phyloP scores from a whole-genome alignment of 2,329 filamentous ascomycete genomes.

The Fusarium buxicola region DNA sequence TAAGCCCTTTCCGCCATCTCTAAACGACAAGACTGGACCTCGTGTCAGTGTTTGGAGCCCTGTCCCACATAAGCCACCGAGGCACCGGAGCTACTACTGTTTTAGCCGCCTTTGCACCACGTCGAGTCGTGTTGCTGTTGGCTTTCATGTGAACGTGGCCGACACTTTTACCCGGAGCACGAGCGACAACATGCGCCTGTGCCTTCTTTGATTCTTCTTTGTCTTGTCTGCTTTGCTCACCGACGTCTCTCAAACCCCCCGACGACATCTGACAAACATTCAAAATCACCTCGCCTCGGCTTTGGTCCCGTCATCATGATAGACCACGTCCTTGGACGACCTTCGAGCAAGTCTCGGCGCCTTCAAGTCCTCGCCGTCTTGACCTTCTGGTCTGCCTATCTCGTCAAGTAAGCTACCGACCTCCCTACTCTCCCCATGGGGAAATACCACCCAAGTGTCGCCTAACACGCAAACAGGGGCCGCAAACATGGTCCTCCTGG shows the following conservation, averaged over 20 bases:
- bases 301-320: conserved; percentile 57
- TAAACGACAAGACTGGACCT: neutral
- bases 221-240: conserved; percentile 17
- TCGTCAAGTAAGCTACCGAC: conserved; percentile 70
- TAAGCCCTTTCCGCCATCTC: conserved; percentile 2
- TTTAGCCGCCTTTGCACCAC: neutral
- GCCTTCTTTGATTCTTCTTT: conserved; percentile 23
- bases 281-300: neutral
- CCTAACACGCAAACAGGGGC: conserved; percentile 67
- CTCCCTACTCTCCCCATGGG: neutral
- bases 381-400: conserved; percentile 89
- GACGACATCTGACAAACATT: conserved; percentile 2
- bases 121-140: conserved; percentile 19
- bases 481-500: conserved; percentile 88
- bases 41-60: conserved; percentile 16
- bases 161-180: conserved; percentile 20
- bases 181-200: conserved; percentile 34
- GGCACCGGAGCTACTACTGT: conserved; percentile 12
- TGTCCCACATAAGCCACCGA: conserved; percentile 29
- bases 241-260: neutral
- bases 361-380: conserved; percentile 93
- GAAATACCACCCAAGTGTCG: conserved; percentile 7
- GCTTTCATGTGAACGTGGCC: conserved; percentile 44
- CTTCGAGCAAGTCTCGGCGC: conserved; percentile 90
- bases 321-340: conserved; percentile 93